Base-by-base conservation (phyloP, 768 basidiomycete species). In the Lactarius hatsudake region DNA sequence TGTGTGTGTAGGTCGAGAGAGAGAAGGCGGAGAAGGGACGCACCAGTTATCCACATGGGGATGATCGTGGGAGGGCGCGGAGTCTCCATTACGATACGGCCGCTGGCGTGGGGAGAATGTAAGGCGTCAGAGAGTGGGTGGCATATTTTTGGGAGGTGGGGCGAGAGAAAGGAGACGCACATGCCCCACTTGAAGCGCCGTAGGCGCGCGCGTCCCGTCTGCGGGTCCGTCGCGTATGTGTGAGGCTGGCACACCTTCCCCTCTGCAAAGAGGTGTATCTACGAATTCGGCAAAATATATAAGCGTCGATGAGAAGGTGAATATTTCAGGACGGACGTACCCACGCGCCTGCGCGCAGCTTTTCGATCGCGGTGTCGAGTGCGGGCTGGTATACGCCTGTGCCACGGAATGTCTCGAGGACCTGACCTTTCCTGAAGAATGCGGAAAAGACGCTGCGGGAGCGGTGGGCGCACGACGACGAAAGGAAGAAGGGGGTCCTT, bases 181-280 rank as follows among this genome's bases (percentile, higher is more conserved):
- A 96, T 80, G 65, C 96, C 96, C 96, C 96, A 98, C 80, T 96
- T 97, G 78, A 97, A 96, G 57, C 92, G 81, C 8, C 87, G 82
- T 61, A 97, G 76, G 71, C 75, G 76, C 20, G 81, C 79, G 7
- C 79, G 68, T 13, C 86, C 86, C 64, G 79, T 72, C 43, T 72
- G 59, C 0, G 63, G 67, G 53, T 68, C 73, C 59, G 78, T 77
- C 59, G 73, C 74, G 73, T 89, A 87, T 13, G 75, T 76, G n/a
- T 79, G 67, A 23, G 87, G 84, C 73, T 94, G 96, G 73, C 90
- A 89, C 57, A 97, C 85, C 72, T 89, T 91, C 28, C 95, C 94
- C 77, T 97, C 96, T 5, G 91, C 84, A 71, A 93, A 98, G 40
- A 97, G 82, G 73, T 98, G 96, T 20, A 98, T 81, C 95, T 96